phyloP scores from a whole-genome alignment of 2,329 filamentous ascomycete genomes.

The Coniochaeta sp. region DNA sequence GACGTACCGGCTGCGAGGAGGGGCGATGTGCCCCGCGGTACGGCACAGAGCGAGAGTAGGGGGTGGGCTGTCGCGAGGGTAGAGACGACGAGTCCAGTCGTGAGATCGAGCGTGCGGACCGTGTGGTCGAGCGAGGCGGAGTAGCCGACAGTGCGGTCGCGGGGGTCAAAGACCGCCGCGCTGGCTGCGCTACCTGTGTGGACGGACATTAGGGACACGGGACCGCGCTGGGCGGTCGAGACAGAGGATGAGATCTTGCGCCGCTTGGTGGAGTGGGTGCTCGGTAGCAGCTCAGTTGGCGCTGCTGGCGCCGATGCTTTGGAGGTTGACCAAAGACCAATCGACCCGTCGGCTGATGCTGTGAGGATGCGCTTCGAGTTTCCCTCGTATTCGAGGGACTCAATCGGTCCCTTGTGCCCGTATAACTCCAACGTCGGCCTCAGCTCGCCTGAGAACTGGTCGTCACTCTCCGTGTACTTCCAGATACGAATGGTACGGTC shows the following conservation, averaged over 20 bases:
- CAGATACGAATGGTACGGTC: conserved; percentile 84
- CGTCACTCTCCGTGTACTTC: conserved; percentile 69
- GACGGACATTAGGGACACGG: conserved; percentile 63
- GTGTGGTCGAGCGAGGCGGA: conserved; percentile 88
- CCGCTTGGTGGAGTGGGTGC: conserved; percentile 63
- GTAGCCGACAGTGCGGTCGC: conserved; percentile 83
- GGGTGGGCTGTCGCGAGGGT: conserved; percentile 78
- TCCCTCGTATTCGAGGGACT: conserved; percentile 63
- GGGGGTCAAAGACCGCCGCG: conserved; percentile 75
- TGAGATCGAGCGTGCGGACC: conserved; percentile 82
- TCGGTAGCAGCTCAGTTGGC: conserved; percentile 60
- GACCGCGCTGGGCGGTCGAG: conserved; percentile 60
- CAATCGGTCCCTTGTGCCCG: conserved; percentile 69
- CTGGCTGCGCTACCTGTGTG: conserved; percentile 67
- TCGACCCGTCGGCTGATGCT: conserved; percentile 71
- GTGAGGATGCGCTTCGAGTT: conserved; percentile 70
- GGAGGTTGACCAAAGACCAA: conserved; percentile 85
- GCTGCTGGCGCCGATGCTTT: conserved; percentile 70
- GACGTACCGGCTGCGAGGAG: conserved; percentile 69
- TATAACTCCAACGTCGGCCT: conserved; percentile 74
- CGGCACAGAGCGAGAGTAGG: conserved; percentile 68
- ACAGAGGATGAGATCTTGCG: conserved; percentile 57
- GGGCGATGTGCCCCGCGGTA: conserved; percentile 51
- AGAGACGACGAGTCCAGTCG: conserved; percentile 70
- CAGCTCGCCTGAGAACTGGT: conserved; percentile 52